Conservation (phyloP, 2,329 filamentous ascomycete genomes). For the Aspergillus hiratsukae region DNA sequence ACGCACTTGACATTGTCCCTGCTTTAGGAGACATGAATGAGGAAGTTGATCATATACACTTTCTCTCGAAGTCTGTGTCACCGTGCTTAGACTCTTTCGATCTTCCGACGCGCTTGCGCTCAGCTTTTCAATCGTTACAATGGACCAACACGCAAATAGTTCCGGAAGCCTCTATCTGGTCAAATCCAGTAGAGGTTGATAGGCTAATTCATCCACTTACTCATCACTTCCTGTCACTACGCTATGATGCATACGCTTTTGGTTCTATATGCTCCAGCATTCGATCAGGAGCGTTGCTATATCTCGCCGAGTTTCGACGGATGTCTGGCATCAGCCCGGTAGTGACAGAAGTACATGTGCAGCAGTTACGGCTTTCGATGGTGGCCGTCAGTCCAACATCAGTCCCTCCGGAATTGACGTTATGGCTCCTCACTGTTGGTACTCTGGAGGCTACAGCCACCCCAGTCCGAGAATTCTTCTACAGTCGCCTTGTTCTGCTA, state of each 20-base stretch:
- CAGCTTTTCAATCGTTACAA: background rate
- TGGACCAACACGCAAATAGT: background rate
- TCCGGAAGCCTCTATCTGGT: background rate
- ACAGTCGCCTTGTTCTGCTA: too few relatives aligned
- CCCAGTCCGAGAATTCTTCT: too few relatives aligned
- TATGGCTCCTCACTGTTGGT: background rate
- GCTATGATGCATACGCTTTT: background rate
- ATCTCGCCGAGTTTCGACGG: background rate
- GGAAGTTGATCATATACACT: background rate
- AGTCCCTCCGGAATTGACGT: background rate
- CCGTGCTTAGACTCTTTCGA: background rate
- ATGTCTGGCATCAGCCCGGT: background rate
- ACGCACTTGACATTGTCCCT: background rate
- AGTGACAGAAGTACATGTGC: background rate
- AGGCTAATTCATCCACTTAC: background rate
- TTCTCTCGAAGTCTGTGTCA: too few relatives aligned
- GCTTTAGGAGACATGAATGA: rapidly evolving
- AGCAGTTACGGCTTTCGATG: background rate
- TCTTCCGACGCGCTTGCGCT: background rate
- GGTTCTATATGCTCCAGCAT: background rate
- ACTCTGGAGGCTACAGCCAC: too few relatives aligned
- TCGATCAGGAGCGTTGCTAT: background rate
- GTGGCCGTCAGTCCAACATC: background rate
- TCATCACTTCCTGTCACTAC: background rate
- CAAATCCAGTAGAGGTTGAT: background rate